Percentiles rank a stretch among this genome's conserved stretches.
phyloP scores from a whole-genome alignment of 129 eudicot species.

The Calendula officinalis region DNA sequence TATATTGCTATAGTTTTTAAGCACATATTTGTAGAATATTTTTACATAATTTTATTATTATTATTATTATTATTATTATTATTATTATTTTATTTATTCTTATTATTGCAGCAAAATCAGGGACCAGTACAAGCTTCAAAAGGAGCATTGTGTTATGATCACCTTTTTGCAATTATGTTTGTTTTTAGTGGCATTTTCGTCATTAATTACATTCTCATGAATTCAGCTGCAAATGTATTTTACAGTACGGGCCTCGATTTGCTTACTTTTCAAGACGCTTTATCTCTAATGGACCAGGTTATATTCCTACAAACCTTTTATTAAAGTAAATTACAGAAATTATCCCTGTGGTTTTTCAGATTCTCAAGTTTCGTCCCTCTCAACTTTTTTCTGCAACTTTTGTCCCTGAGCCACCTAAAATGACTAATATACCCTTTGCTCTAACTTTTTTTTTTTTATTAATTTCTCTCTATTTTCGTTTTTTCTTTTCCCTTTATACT shows the following conservation, averaged over 20 bases:
- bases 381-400: no score
- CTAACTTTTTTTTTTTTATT: no score
- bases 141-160: slow-evolving; percentile 58
- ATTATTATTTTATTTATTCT: no score
- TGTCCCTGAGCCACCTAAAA: no score
- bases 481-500: no score
- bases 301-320: slow-evolving; percentile 4
- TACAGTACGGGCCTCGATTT: slow-evolving; percentile 65
- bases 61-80: no score
- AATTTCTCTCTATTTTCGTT: no score
- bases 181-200: slow-evolving; percentile 81
- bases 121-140: slow-evolving; percentile 44
- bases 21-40: neutral
- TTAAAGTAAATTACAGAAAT: neutral
- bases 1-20: slow-evolving; percentile 7
- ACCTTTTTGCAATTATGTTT: slow-evolving; percentile 56
- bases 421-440: no score
- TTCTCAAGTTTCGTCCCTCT: no score
- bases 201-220: slow-evolving; percentile 68
- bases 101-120: slow-evolving; percentile 55
- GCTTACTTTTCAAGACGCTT: slow-evolving; percentile 75
- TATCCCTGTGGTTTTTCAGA: neutral
- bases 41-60: neutral
- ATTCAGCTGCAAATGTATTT: slow-evolving; percentile 74
- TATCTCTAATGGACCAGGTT: slow-evolving; percentile 90